Percentiles rank a stretch among this genome's conserved stretches.
Conservation (phyloP, 164 flowering plant species). For the Nymphaea thermarum region DNA sequence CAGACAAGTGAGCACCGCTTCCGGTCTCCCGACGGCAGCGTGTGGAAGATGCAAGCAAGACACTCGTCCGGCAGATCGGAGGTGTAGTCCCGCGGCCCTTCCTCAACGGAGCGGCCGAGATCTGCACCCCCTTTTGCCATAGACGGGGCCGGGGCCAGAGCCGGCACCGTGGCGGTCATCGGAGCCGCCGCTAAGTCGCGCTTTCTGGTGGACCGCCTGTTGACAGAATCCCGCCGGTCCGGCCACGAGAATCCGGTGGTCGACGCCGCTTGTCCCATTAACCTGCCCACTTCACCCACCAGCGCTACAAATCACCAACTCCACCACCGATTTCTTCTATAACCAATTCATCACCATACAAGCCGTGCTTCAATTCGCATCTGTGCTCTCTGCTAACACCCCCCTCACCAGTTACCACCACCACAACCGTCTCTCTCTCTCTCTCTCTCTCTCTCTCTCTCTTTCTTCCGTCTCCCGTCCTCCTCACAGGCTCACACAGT, state of each 20-base stretch:
- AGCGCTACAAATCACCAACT: not conserved
- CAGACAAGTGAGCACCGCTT: slow-evolving; percentile 65
- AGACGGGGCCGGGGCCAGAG: too few species aligned
- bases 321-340: not conserved
- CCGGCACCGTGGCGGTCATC: not conserved
- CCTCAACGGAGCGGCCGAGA: not conserved
- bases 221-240: not conserved
- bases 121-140: not conserved
- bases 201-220: not conserved
- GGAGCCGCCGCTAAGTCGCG: not conserved
- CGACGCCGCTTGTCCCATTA: slow-evolving; percentile 54
- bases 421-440: not conserved
- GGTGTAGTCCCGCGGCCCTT: slow-evolving; percentile 19
- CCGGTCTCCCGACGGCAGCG: slow-evolving; percentile 53
- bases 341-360: too few species aligned
- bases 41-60: slow-evolving; percentile 60
- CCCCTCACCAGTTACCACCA: not conserved
- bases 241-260: slow-evolving; percentile 12
- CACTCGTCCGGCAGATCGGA: slow-evolving; percentile 79
- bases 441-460: not conserved
- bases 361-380: too few species aligned
- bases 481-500: too few species aligned
- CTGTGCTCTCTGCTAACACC: too few species aligned
- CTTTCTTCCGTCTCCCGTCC: not conserved
- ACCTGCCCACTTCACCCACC: slow-evolving; percentile 2